A percentile compares a stretch with the other conserved stretches of the same genome.
These are phyloP conservation scores for Fagus sylvatica DNA, from an alignment of 306 rosid genomes.

Conservation along the genomic window DNA sequence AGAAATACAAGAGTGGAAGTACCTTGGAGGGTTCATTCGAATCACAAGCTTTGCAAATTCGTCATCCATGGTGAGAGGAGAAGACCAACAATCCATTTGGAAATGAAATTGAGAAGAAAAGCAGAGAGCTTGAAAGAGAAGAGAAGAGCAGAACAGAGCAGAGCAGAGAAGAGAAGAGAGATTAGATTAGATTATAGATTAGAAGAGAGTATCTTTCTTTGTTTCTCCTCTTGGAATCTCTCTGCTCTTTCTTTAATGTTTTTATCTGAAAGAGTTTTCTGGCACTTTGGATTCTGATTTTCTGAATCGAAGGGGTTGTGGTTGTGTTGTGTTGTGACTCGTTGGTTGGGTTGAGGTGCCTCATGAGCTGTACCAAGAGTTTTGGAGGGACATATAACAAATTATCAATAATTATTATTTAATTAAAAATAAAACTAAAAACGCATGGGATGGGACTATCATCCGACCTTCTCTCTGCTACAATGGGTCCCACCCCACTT, in stretches of 20 bases:
- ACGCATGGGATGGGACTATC: constrained; percentile 5
- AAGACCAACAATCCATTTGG: constrained; percentile 78
- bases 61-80: constrained; percentile 54
- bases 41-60: constrained; percentile 85
- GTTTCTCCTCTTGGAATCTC: constrained; percentile 1
- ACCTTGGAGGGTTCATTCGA: constrained; percentile 97
- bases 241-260: background rate
- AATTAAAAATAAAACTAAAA: too few relatives aligned
- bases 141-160: background rate
- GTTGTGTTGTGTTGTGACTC: constrained; percentile 5
- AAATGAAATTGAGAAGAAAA: background rate
- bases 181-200: too few relatives aligned
- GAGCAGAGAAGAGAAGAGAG: background rate
- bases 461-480: background rate
- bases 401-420: background rate
- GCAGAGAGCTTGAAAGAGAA: constrained; percentile 4
- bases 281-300: too few relatives aligned
- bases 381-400: constrained; percentile 30
- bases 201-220: background rate
- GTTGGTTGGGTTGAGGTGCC: constrained; percentile 49
- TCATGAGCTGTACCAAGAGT: constrained; percentile 56
- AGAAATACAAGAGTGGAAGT: background rate
- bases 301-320: constrained; percentile 14
- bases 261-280: background rate
- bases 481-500: constrained; percentile 16